Evolutionary conservation across 345 rosid genomes (phyloP), one percentile per base, ranked within the genome.

Genomic region (Kernera saxatilis): DNA sequence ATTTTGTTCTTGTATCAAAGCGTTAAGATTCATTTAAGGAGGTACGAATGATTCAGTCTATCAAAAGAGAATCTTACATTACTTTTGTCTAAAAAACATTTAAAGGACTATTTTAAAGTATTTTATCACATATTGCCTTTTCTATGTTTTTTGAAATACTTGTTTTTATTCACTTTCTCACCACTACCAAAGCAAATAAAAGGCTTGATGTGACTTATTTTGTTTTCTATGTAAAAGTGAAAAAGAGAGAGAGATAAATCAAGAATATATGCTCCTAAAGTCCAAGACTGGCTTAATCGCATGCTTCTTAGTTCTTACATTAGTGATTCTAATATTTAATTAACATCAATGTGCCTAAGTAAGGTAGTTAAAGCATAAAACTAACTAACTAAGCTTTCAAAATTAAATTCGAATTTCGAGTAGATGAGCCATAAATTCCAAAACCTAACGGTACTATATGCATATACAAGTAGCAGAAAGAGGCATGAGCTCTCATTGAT

Each of bases 131-230:
- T 37, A 37, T n/a, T n/a, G n/a, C n/a, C 36, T 37, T 50, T 39
- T 40, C 12, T 52, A n/a, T 11, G 27, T 10, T 32, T 26, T 21
- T 55, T n/a, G n/a, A 29, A 57, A 58, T 45, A 7, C 57, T 33
- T 57, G 66, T 35, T 48, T 59, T 29, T 27, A 26, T 59, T 26
- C 67, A 19, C 23, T 25, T 51, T 25, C 15, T 60, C 77, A 37
- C 67, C 60, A 17, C 5, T 50, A 51, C 44, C 77, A 66, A 73
- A 66, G 43, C 58, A 64, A 66, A 50, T 11, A 40, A 66, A 74
- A 66, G 41, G 56, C 12, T 51, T 67, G 73, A 75, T 59, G 69
- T 75, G 78, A 75, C 78, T 13, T 18, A 12, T 19, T 74, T 74
- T 74, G 73, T 74, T 74, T 39, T 59, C 49, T 59, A 44, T 11